Base-by-base conservation (phyloP, 495 filamentous ascomycete genomes). In the Letharia lupina region DNA sequence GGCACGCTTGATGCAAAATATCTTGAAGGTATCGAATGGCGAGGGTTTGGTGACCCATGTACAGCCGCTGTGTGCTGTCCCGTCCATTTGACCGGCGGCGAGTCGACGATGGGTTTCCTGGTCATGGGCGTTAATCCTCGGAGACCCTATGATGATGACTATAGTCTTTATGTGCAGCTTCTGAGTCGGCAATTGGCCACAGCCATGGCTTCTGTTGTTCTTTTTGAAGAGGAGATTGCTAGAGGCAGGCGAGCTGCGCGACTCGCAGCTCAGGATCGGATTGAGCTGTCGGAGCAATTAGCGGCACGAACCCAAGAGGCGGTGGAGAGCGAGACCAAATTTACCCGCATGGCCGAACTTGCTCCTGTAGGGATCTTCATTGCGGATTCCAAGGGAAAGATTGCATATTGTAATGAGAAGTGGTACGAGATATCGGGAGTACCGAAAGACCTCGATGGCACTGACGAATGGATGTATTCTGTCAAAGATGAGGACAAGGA, bases 331-430 rank as follows among this genome's bases (percentile, higher is more conserved):
- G 87, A 90, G 72, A 83, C 84, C 28, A 84, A 83, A 63, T 90
- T 90, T 70, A 88, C 86, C 6, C 77, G 86, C 35, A 89, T 90
- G 86, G 86, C 87, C 10, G 87, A 89, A 72, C 87, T 88, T 67
- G 83, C 86, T 5, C 87, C 87, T 7, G 86, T 88, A 1, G 87
- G 87, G 13, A 82, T 90, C 76, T 89, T 90, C 71, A 89, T 89
- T 69, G 86, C 87, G 50, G 79, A 88, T 71, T 78, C 81, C 4
- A 64, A 75, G 39, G 87, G 87, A 2, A 75, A 78, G 41, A 84
- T 89, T 64, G 86, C 79, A n/a, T 89, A 87, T 71, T 86, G 83
- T 67, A 91, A 91, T 72, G 86, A 89, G 57, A 87, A 84, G 68
- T 90, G 87, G 86, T 86, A 86, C 75, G 83, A 86, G 68, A 87